Evolutionary conservation across 1,284 basidiomycete genomes (phyloP).

Genomic region (Cronartium quercuum): DNA sequence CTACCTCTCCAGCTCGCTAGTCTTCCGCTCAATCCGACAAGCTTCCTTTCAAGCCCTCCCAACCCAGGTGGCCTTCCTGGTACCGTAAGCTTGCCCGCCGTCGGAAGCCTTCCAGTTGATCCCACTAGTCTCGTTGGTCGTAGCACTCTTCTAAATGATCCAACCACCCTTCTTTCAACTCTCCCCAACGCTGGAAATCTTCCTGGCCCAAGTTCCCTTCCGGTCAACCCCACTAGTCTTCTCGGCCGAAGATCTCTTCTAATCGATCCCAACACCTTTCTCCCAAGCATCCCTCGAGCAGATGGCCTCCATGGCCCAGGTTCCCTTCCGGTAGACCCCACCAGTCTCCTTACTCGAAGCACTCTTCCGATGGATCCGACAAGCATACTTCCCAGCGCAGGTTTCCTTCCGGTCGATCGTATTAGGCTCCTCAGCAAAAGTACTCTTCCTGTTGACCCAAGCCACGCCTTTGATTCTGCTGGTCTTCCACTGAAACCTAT

Average conservation of each 20-base stretch:
- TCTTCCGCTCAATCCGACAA: background rate
- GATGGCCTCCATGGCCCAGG: background rate
- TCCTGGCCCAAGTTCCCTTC: background rate
- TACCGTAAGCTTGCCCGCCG: too few relatives aligned
- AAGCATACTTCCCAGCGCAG: background rate
- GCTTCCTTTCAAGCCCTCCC: background rate
- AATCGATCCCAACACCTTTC: background rate
- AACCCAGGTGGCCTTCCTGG: background rate
- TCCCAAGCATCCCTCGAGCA: background rate
- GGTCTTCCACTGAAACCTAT: background rate
- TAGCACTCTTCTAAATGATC: background rate
- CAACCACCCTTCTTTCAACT: background rate
- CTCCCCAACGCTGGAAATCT: background rate
- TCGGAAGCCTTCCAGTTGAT: background rate
- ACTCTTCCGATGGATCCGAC: background rate
- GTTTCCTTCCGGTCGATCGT: background rate
- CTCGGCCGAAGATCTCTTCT: background rate
- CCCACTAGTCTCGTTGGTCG: background rate
- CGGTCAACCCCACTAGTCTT: background rate
- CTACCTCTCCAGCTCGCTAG: too few relatives aligned
- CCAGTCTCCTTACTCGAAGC: background rate
- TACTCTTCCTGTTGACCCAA: background rate
- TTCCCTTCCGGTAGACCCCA: background rate
- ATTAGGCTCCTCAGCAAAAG: background rate
- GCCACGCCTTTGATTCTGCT: background rate